Base-by-base conservation (phyloP, 2,329 filamentous ascomycete species). In the Ascochyta viciae-villosae region DNA sequence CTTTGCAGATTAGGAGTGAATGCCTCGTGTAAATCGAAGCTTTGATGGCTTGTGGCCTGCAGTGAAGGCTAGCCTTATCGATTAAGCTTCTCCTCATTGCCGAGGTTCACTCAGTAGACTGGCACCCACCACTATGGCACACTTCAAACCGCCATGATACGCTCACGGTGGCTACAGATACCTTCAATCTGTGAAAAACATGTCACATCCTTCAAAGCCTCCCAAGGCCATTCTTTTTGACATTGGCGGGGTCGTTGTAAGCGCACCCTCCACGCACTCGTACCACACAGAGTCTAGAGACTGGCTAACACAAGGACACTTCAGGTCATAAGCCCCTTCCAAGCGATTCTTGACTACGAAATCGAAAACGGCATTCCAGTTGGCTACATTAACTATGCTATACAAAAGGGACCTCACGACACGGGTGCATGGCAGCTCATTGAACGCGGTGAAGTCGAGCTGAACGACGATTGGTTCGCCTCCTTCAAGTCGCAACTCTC, bases 221-320 rank as follows among this genome's bases (percentile, higher is more conserved):
- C 66, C 66, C 6, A 68, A 62, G 13, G 74, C 74, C n/a, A 67
- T 77, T 1, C 82, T 99, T 22, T 98, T 98, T 75, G 95, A 99
- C 77, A 95, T 99, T 65, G 95, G 95, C 35, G 95, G 95, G 60
- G 95, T 99, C 66, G 96, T 92, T 83, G 94, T 96, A 89, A 82
- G 91, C 87, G 58, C 48, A 33, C 47, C 31, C 19, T 43, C 16
- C 19, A 31, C 29, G 13, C n/a, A 35, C n/a, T 9, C 33, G n/a
- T n/a, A 35, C 6, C 2, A 9, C 33, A 16, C 8, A 8, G 7
- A 16, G 33, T 16, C 33, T 35, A n/a, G 33, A 16, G 16, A 16
- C 15, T 16, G 7, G n/a, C 15, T 24, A 8, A 39, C 27, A 22
- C 43, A 54, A 50, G 49, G 58, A 8, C 19, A 23, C 12, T 15